Evolutionary conservation across 1,139 yeast genomes (phyloP).

Genomic region (Kodamaea suecica): DNA sequence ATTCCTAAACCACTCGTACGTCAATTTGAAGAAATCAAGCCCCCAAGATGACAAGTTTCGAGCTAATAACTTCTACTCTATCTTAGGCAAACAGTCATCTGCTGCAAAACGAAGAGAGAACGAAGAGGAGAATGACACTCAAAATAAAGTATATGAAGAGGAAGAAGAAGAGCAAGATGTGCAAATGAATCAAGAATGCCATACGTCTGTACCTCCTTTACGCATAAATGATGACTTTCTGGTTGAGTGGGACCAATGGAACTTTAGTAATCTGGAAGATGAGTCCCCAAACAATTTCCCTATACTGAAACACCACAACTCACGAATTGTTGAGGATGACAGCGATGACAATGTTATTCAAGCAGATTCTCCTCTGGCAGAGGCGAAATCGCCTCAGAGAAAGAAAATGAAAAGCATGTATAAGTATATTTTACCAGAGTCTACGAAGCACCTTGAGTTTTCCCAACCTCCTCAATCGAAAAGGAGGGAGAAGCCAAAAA

Average conservation of each 20-base stretch:
- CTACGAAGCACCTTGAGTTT: slow-evolving; percentile 31
- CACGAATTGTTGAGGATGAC: neutral
- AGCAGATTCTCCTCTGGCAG: too few relatives aligned
- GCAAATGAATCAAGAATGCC: too few relatives aligned
- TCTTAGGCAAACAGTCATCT: slow-evolving; percentile 27
- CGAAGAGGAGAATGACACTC: slow-evolving; percentile 5
- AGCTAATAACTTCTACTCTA: slow-evolving; percentile 38
- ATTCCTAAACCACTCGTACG: slow-evolving; percentile 35
- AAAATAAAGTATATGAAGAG: neutral
- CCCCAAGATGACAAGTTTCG: slow-evolving; percentile 42
- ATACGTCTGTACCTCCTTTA: too few relatives aligned
- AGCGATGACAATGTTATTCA: slow-evolving; percentile 3
- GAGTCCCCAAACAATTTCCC: neutral
- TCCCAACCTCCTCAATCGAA: slow-evolving; percentile 16
- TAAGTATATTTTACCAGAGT: slow-evolving; percentile 40
- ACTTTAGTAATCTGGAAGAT: slow-evolving; percentile 7
- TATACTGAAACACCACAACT: neutral
- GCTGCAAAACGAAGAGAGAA: slow-evolving; percentile 3
- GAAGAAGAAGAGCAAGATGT: too few relatives aligned
- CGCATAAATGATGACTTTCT: slow-evolving; percentile 8
- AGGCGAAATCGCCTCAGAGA: slow-evolving; percentile 8
- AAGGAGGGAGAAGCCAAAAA: slow-evolving; percentile 3
- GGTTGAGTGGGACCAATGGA: slow-evolving; percentile 3
- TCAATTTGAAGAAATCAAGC: slow-evolving; percentile 28
- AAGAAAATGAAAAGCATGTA: slow-evolving; percentile 27